Conservation (phyloP, 2,329 filamentous ascomycete genomes). For the Trichophyton rubrum region DNA sequence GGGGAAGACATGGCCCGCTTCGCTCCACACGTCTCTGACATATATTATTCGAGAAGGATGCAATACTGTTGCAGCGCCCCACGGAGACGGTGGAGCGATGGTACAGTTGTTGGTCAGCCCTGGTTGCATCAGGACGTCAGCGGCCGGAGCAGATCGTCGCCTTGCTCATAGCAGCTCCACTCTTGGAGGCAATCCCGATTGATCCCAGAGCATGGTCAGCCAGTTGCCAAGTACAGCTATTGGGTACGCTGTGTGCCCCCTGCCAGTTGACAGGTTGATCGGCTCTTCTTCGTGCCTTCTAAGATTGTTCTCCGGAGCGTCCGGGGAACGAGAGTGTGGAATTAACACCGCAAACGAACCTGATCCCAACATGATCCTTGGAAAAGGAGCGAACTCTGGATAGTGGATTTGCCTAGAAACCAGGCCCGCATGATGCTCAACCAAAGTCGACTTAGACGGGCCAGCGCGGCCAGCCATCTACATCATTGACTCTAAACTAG, state of each 20-base stretch:
- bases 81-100: background rate
- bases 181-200: background rate
- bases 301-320: background rate
- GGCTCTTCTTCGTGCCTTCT: background rate
- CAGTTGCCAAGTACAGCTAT: background rate
- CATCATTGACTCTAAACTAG: too few species aligned
- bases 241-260: background rate
- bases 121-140: slow-evolving; percentile 3
- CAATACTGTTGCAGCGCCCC: background rate
- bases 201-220: background rate
- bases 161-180: background rate
- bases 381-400: background rate
- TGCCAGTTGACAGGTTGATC: background rate
- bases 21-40: background rate
- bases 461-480: background rate
- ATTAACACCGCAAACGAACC: background rate
- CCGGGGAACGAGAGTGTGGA: background rate
- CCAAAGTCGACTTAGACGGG: background rate
- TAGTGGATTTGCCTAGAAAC: background rate
- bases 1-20: background rate
- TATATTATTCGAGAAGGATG: background rate
- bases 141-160: background rate
- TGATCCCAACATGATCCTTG: background rate
- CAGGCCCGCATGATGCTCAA: background rate
- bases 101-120: background rate